Conservation (phyloP, 2,329 filamentous ascomycete genomes). For the Xylariaceae sp. region DNA sequence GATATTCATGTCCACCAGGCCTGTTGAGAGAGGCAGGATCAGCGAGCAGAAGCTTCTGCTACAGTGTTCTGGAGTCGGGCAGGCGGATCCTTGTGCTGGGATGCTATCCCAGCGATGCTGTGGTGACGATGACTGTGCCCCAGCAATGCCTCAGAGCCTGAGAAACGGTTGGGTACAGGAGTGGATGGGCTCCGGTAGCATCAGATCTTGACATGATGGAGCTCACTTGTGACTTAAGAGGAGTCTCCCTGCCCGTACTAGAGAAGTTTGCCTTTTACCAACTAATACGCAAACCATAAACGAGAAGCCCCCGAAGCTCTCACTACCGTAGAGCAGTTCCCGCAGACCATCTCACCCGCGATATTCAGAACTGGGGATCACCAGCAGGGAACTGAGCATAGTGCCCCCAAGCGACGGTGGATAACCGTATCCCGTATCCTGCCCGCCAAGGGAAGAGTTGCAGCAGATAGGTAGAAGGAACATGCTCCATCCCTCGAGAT, state of each 20-base stretch:
- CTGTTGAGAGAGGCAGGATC: slow-evolving; percentile 31
- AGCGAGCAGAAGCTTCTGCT: slow-evolving; percentile 9
- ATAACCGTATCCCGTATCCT: no score
- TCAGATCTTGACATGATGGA: slow-evolving; percentile 21
- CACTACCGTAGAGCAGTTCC: slow-evolving; percentile 28
- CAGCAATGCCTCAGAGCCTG: slow-evolving; percentile 12
- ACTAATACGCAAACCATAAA: slow-evolving; percentile 15
- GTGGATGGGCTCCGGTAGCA: slow-evolving; percentile 23
- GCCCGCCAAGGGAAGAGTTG: no score
- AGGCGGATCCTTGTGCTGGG: no score
- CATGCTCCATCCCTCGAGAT: no score
- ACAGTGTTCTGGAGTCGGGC: no score
- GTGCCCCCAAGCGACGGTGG: no score
- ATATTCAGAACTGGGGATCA: no score
- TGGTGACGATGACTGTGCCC: no score
- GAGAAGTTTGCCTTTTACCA: slow-evolving; percentile 26
- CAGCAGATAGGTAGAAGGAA: no score
- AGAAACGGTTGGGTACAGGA: slow-evolving; percentile 25
- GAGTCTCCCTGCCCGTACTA: slow-evolving; percentile 27
- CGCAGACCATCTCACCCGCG: slow-evolving; percentile 13
- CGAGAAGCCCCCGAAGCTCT: slow-evolving; percentile 26
- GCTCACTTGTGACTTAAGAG: slow-evolving; percentile 20
- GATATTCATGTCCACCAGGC: slow-evolving; percentile 36
- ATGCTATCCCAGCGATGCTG: no score
- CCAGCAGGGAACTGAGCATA: no score